A percentile compares a stretch with the other conserved stretches of the same genome.
These are phyloP conservation scores for Xylariaceae sp. DNA, from an alignment of 2,329 filamentous ascomycete genomes.

Conservation along the genomic window DNA sequence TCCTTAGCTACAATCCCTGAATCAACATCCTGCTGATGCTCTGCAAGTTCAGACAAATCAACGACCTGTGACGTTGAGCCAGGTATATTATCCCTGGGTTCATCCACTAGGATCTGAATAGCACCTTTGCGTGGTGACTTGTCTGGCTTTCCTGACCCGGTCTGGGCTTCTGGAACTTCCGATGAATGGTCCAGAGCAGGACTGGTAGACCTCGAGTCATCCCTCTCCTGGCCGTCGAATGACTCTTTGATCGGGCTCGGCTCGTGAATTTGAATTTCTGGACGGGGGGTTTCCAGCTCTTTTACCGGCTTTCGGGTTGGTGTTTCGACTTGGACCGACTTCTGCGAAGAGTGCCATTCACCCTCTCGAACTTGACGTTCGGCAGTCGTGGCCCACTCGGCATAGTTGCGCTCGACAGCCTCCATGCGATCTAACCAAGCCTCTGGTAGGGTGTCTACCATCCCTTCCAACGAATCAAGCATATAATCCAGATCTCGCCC, in stretches of 20 bases:
- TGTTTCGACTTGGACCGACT: slow-evolving; percentile 1
- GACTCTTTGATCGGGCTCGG: slow-evolving; percentile 20
- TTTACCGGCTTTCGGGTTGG: slow-evolving; percentile 6
- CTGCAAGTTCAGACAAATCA: slow-evolving; percentile 6
- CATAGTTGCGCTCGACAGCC: slow-evolving; percentile 69
- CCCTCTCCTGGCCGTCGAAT: slow-evolving; percentile 3
- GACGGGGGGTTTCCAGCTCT: slow-evolving; percentile 18
- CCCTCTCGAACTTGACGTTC: slow-evolving; percentile 69
- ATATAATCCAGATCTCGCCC: slow-evolving; percentile 76
- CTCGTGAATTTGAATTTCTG: slow-evolving; percentile 24
- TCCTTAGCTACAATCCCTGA: slow-evolving; percentile 8
- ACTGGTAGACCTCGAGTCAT: not conserved
- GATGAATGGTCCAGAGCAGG: not conserved
- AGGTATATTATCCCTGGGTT: slow-evolving; percentile 9
- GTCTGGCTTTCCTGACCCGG: not conserved
- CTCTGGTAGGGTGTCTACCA: slow-evolving; percentile 78
- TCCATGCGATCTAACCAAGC: slow-evolving; percentile 87
- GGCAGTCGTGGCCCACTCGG: slow-evolving; percentile 74
- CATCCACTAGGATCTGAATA: slow-evolving; percentile 15
- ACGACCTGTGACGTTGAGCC: slow-evolving; percentile 5
- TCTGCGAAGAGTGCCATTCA: slow-evolving; percentile 40
- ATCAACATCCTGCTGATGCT: slow-evolving; percentile 9
- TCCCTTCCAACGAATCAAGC: slow-evolving; percentile 81
- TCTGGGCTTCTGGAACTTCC: not conserved
- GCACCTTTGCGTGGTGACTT: slow-evolving; percentile 5